These are phyloP conservation scores for Rhodomyrtus psidioides DNA, from an alignment of 441 rosid species.

Conservation along the genomic window DNA sequence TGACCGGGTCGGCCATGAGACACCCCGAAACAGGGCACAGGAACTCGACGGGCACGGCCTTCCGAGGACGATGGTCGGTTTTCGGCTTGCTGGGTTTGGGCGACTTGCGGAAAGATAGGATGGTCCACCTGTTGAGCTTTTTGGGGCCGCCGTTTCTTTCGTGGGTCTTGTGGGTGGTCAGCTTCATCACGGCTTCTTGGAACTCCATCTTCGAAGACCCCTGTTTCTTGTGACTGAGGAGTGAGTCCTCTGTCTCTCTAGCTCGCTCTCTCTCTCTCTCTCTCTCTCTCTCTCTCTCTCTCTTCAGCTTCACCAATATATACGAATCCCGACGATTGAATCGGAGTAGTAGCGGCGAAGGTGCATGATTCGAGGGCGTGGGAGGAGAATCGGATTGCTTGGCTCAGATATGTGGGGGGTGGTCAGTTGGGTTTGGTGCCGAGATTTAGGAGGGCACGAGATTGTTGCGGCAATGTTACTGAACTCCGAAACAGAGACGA, in stretches of 20 bases:
- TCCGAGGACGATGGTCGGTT: neutral
- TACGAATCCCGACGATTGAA: neutral
- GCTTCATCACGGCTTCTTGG: conserved; percentile 38
- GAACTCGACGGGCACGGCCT: conserved; percentile 41
- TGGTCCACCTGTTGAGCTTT: conserved; percentile 36
- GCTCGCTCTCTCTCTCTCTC: neutral
- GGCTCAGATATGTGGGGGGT: neutral
- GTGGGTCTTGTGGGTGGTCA: neutral
- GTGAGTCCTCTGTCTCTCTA: too few species aligned
- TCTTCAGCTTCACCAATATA: neutral
- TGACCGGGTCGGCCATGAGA: conserved; percentile 78
- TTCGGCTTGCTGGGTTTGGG: conserved; percentile 19
- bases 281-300: too few species aligned
- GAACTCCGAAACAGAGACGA: neutral
- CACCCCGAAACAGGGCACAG: conserved; percentile 65
- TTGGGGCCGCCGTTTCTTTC: neutral
- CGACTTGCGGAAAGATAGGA: conserved; percentile 24
- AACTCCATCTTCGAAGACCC: conserved; percentile 40
- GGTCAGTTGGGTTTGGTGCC: neutral
- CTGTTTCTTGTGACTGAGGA: neutral
- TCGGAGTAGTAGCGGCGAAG: neutral
- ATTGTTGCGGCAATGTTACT: neutral
- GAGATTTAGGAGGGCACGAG: neutral
- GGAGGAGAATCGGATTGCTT: too few species aligned
- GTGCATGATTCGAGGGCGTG: neutral